Conservation (phyloP, 441 rosid genomes). For the Euphorbia celastroides region DNA sequence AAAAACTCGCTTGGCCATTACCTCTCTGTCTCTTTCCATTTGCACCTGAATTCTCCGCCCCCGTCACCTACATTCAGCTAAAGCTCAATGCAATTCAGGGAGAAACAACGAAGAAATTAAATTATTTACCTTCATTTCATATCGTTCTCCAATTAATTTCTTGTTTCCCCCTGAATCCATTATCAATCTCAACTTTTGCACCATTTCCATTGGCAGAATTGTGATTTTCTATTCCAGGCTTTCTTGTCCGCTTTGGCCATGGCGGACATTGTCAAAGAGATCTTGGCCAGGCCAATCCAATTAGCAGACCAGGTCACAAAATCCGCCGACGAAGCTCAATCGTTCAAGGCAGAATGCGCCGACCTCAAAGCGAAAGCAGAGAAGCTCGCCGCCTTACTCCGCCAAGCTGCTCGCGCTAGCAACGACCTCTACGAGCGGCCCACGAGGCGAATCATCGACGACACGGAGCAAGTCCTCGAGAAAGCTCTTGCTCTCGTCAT, state of each 20-base stretch:
- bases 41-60: conserved; percentile 27
- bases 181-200: too few species aligned
- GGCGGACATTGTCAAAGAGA: conserved; percentile 81
- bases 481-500: conserved; percentile 65
- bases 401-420: conserved; percentile 84
- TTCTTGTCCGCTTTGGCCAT: too few species aligned
- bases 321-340: conserved; percentile 72
- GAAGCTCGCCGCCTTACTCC: conserved; percentile 63
- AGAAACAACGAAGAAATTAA: neutral
- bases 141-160: too few species aligned
- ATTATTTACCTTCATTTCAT: too few species aligned
- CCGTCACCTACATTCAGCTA: too few species aligned
- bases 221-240: too few species aligned
- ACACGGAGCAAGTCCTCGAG: conserved; percentile 74
- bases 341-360: conserved; percentile 69
- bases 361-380: conserved; percentile 81
- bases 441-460: conserved; percentile 74
- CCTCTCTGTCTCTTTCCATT: conserved; percentile 5
- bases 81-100: neutral
- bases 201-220: too few species aligned
- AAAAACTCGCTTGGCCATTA: conserved; percentile 42
- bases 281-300: conserved; percentile 74
- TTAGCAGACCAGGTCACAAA: conserved; percentile 74
- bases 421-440: conserved; percentile 95
- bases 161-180: too few species aligned